Conservation (phyloP, 169 alveolate species). For the Plasmodium billcollinsi region DNA sequence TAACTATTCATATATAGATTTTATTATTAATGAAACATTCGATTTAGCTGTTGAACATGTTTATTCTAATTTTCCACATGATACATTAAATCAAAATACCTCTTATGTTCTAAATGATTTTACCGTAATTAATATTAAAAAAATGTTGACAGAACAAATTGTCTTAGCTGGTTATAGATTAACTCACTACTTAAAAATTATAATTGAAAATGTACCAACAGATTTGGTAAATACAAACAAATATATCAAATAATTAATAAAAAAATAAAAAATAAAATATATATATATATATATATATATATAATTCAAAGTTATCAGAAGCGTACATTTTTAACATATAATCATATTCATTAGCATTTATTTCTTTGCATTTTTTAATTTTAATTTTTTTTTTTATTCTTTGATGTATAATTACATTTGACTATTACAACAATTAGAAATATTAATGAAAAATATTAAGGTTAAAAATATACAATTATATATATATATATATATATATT, state of each 20-base stretch:
- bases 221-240: constrained; percentile 17
- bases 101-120: background rate
- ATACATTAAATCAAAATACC: constrained; percentile 25
- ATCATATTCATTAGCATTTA: no score
- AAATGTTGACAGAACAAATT: constrained; percentile 54
- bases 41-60: constrained; percentile 7
- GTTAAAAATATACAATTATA: no score
- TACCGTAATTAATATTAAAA: constrained; percentile 15
- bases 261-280: background rate
- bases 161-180: constrained; percentile 65
- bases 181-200: constrained; percentile 50
- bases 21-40: constrained; percentile 43
- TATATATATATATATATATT: no score
- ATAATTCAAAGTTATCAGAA: no score
- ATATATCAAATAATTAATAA: background rate
- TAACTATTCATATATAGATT: constrained; percentile 19
- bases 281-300: background rate
- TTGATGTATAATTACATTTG: no score
- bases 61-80: constrained; percentile 38
- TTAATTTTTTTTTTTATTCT: no score
- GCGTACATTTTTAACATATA: no score
- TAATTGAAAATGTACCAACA: constrained; percentile 37
- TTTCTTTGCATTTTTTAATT: no score
- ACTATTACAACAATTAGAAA: no score
- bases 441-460: no score